Evolutionary conservation across 192 early-diverging fungal species (phyloP), one percentile per base, ranked within the genome.

Genomic region (Backusella australiensis): DNA sequence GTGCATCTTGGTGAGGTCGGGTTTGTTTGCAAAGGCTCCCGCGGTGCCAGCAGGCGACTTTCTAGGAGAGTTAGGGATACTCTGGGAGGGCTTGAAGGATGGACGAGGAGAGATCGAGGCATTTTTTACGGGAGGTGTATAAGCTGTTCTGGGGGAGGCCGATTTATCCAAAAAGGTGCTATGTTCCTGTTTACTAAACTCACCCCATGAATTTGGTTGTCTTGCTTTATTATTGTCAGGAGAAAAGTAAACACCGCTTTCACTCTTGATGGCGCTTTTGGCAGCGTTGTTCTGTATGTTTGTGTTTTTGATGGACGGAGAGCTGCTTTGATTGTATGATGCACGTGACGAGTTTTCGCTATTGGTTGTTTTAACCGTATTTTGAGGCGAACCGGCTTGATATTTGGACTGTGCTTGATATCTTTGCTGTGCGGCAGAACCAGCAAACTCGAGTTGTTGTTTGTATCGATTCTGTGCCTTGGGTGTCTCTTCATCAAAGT

Each of bases 121-220:
- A 63, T 63, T 63, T 23, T 26, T 63, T 63, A 63, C 9, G 56
- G 56, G 56, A 63, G 56, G 56, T 32, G 23, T 63, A 2, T 23
- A 11, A 26, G 56, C 0, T 8, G 26, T 26, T 23, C 12, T 63
- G 56, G 56, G 23, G 12, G 56, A 63, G 26, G 7, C 23, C 11
- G 56, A 63, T 29, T 26, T 63, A 12, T 63, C 56, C 26, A 63
- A 29, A 12, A 29, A 63, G 3, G 56, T 63, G 26, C 26, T 63
- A 29, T 63, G 56, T 63, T 63, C 56, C 56, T 63, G 56, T 29
- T 63, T 63, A 26, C 56, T 63, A 63, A 63, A 63, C 56, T 63
- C 56, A 29, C 56, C 56, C 56, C 56, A 63, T 29, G 56, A 63
- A 29, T 9, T 23, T 26, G 6, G 21, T 23, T 56, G 19, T 9